Evolutionary conservation across 805 yeast genomes (phyloP).

Genomic region (Yamadazyma sp.): DNA sequence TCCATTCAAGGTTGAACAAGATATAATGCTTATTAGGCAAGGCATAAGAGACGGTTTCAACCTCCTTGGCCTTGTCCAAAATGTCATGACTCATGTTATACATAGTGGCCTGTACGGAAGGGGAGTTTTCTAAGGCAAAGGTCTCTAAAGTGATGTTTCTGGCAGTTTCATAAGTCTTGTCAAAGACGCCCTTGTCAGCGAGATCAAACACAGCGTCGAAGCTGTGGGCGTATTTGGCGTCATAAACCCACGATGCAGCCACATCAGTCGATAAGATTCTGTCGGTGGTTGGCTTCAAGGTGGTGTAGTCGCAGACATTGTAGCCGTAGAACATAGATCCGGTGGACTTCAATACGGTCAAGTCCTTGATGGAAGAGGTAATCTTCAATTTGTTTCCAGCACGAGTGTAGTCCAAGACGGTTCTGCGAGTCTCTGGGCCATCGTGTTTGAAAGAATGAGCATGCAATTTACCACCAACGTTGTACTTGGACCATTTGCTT

Average conservation of each 20-base stretch:
- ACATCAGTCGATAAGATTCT: conserved; percentile 87
- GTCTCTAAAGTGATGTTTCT: conserved; percentile 67
- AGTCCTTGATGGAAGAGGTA: conserved; percentile 70
- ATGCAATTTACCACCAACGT: conserved; percentile 71
- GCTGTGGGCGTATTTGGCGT: conserved; percentile 47
- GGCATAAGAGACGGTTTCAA: conserved; percentile 66
- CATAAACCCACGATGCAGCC: conserved; percentile 70
- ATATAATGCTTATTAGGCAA: conserved; percentile 94
- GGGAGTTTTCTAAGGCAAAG: conserved; percentile 83
- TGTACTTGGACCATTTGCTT: conserved; percentile 75
- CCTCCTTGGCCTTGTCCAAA: conserved; percentile 53
- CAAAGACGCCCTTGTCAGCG: conserved; percentile 66
- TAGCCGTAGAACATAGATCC: conserved; percentile 91
- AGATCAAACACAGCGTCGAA: conserved; percentile 48
- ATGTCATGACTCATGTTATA: conserved; percentile 83
- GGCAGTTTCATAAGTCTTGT: conserved; percentile 59
- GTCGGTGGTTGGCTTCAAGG: conserved; percentile 78
- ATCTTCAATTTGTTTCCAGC: conserved; percentile 52
- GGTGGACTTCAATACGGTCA: conserved; percentile 85
- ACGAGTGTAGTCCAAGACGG: conserved; percentile 53
- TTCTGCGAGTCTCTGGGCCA: conserved; percentile 76
- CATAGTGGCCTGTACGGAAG: conserved; percentile 98
- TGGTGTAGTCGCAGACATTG: conserved; percentile 85
- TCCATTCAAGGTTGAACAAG: conserved; percentile 78
- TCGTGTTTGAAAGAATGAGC: conserved; percentile 83